Percentiles rank a stretch among this genome's conserved stretches.
Conservation (phyloP, 2,329 filamentous ascomycete species). For the Anthostomella pinea region DNA sequence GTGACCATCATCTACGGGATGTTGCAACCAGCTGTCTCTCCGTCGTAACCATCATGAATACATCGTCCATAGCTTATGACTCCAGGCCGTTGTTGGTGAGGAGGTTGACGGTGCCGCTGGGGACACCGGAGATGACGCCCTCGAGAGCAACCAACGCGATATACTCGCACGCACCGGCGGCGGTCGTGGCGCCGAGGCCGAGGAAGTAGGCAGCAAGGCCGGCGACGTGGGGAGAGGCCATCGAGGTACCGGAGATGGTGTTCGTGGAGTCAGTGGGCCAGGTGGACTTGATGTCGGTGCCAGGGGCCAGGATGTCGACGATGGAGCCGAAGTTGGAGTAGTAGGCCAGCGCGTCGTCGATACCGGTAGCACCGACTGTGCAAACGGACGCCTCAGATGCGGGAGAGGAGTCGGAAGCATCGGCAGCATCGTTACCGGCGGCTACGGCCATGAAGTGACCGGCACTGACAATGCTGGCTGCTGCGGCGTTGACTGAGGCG, state of each 20-base stretch:
- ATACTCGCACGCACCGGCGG: constrained; percentile 39
- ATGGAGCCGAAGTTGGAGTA: constrained; percentile 50
- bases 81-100: constrained; percentile 33
- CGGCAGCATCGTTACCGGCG: constrained; percentile 48
- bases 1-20: too few species aligned
- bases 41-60: too few species aligned
- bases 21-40: too few species aligned
- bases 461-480: constrained; percentile 42
- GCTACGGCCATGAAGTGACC: constrained; percentile 54
- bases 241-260: constrained; percentile 56
- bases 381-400: constrained; percentile 47
- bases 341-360: constrained; percentile 34
- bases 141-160: constrained; percentile 39
- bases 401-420: constrained; percentile 43
- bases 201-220: constrained; percentile 59
- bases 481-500: constrained; percentile 46
- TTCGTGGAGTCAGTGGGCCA: constrained; percentile 34
- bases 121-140: constrained; percentile 36
- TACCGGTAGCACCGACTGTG: constrained; percentile 50
- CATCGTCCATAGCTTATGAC: too few species aligned
- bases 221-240: constrained; percentile 60
- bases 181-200: constrained; percentile 39
- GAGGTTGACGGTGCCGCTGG: constrained; percentile 31
- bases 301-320: constrained; percentile 44
- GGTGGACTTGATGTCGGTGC: constrained; percentile 39